These are phyloP conservation scores for Penicillium brasilianum DNA, from an alignment of 2,329 filamentous ascomycete species.

Conservation along the genomic window DNA sequence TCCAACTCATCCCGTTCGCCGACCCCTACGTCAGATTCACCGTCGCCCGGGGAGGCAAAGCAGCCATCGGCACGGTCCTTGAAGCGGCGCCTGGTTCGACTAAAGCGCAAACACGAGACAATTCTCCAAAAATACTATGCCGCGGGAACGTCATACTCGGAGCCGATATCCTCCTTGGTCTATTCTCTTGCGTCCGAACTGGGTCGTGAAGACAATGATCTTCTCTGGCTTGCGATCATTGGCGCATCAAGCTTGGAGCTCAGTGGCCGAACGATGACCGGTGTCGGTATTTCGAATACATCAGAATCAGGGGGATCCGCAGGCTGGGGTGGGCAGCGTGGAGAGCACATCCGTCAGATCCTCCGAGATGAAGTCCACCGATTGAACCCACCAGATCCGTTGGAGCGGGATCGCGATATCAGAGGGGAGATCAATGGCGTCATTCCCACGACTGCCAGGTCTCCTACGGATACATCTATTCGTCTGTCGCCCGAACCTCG, in stretches of 20 bases:
- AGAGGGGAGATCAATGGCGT: constrained; percentile 74
- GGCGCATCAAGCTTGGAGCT: constrained; percentile 93
- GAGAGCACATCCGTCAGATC: constrained; percentile 81
- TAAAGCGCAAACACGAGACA: constrained; percentile 77
- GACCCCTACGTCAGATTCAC: constrained; percentile 48
- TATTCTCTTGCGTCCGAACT: constrained; percentile 95
- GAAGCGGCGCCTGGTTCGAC: constrained; percentile 72
- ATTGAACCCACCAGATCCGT: constrained; percentile 76
- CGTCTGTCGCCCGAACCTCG: constrained; percentile 90
- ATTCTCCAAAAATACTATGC: constrained; percentile 83
- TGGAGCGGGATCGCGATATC: constrained; percentile 64
- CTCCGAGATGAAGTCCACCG: constrained; percentile 92
- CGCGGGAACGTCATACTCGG: constrained; percentile 86
- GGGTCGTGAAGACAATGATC: constrained; percentile 93
- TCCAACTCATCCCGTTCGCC: constrained; percentile 54
- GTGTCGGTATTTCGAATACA: constrained; percentile 67
- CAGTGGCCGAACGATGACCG: constrained; percentile 83
- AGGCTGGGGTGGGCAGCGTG: constrained; percentile 81
- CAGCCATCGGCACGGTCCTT: constrained; percentile 73
- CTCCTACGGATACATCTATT: constrained; percentile 89
- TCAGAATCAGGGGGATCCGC: constrained; percentile 60
- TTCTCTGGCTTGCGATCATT: constrained; percentile 93
- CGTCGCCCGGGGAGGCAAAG: constrained; percentile 53
- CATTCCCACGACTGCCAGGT: constrained; percentile 85
- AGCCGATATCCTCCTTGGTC: constrained; percentile 91